These are phyloP conservation scores for Aspergillus leporis DNA, from an alignment of 495 filamentous ascomycete genomes.

Conservation along the genomic window DNA sequence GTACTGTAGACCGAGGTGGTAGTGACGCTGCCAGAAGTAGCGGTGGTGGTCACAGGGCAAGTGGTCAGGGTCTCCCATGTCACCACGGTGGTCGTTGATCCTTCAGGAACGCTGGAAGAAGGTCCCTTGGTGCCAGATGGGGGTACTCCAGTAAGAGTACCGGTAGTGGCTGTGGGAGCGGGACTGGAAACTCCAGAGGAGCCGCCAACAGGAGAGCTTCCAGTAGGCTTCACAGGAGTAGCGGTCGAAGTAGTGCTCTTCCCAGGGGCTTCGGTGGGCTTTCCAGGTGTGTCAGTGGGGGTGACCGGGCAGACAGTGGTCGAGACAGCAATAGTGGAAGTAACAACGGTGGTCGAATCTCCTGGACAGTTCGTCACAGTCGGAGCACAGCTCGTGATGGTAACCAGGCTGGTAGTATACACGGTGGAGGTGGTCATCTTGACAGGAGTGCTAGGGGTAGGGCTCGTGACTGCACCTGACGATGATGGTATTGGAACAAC, in stretches of 20 bases:
- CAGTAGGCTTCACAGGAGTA: constrained; percentile 9
- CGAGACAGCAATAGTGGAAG: constrained; percentile 56
- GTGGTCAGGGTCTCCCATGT: constrained; percentile 43
- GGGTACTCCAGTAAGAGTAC: constrained; percentile 30
- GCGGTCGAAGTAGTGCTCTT: background rate
- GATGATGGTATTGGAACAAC: constrained; percentile 13
- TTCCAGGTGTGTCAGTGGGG: constrained; percentile 26
- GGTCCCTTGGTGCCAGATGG: constrained; percentile 8
- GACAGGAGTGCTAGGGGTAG: constrained; percentile 14
- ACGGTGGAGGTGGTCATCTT: constrained; percentile 58
- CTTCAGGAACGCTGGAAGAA: constrained; percentile 7
- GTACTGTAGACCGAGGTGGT: constrained; percentile 39
- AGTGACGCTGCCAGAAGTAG: constrained; percentile 34
- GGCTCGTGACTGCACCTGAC: constrained; percentile 8
- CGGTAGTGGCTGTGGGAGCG: constrained; percentile 22
- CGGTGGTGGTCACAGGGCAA: constrained; percentile 42
- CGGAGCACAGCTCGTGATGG: constrained; percentile 58
- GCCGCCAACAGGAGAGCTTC: constrained; percentile 17
- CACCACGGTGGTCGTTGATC: constrained; percentile 26
- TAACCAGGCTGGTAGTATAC: constrained; percentile 57
- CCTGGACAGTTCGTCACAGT: constrained; percentile 62
- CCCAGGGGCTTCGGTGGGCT: background rate
- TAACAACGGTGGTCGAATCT: constrained; percentile 50
- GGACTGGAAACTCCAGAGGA: constrained; percentile 6
- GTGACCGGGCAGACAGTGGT: constrained; percentile 62